A percentile compares a stretch with the other conserved stretches of the same genome.
These are phyloP conservation scores for Suillus bovinus DNA, from an alignment of 768 basidiomycete species.

Conservation along the genomic window DNA sequence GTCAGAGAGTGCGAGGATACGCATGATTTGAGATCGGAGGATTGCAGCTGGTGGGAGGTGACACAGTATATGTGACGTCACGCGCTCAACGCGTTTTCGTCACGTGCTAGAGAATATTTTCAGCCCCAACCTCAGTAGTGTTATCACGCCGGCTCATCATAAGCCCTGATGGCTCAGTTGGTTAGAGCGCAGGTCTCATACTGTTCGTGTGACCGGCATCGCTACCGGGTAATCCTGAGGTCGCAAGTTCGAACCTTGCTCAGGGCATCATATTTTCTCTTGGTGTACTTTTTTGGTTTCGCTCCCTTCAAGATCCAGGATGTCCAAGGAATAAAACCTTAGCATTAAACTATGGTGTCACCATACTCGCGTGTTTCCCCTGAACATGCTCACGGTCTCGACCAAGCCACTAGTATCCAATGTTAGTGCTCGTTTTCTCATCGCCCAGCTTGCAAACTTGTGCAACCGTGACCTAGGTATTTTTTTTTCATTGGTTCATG, in stretches of 20 bases:
- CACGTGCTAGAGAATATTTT: neutral
- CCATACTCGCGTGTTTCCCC: too few relatives aligned
- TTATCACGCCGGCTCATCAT: too few relatives aligned
- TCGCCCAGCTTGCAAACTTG: too few relatives aligned
- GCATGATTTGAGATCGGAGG: neutral
- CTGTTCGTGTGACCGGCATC: constrained; percentile 32
- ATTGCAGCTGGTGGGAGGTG: neutral
- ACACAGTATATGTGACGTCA: neutral
- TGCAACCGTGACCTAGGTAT: too few relatives aligned
- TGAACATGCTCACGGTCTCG: too few relatives aligned
- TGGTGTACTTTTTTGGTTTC: neutral
- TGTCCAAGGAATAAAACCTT: too few relatives aligned
- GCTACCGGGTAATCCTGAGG: constrained; percentile 47
- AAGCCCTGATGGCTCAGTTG: constrained; percentile 49
- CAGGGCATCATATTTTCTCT: constrained; percentile 37
- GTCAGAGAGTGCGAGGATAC: neutral
- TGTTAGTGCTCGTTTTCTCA: too few relatives aligned
- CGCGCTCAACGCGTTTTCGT: neutral
- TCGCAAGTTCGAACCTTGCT: constrained; percentile 64
- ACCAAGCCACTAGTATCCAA: too few relatives aligned
- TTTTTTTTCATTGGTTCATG: too few relatives aligned
- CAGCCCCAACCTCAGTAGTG: neutral
- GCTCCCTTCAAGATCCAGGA: too few relatives aligned
- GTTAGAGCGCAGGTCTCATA: constrained; percentile 60
- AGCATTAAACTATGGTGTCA: too few relatives aligned